A percentile compares a stretch with the other conserved stretches of the same genome.
phyloP scores from a whole-genome alignment of 352 stramenopile species.

The Phytophthora multivora region DNA sequence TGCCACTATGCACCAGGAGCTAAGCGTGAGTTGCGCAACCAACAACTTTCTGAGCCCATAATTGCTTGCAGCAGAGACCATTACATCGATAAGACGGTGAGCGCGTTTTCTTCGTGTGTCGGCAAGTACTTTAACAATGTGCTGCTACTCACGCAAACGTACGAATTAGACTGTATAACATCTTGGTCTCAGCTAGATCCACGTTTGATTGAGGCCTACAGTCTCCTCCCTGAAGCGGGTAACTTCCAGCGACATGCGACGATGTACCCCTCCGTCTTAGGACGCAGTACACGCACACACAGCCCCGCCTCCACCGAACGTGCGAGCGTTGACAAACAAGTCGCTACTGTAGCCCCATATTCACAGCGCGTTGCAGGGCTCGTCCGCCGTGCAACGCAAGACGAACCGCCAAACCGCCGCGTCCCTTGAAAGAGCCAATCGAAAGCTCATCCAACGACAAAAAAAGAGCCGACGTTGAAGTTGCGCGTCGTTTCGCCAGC shows the following conservation, averaged over 20 bases:
- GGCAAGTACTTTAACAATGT: too few species aligned
- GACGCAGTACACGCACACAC: not conserved
- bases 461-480: conserved; percentile 23
- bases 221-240: too few species aligned
- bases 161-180: not conserved
- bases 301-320: conserved; percentile 1
- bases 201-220: too few species aligned
- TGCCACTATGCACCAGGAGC: not conserved
- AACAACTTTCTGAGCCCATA: too few species aligned
- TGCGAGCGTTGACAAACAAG: not conserved
- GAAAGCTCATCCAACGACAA: not conserved
- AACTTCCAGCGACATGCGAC: conserved; percentile 1
- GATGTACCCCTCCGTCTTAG: not conserved
- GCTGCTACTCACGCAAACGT: too few species aligned
- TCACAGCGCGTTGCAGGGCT: not conserved
- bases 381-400: not conserved
- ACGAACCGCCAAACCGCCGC: not conserved
- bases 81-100: too few species aligned
- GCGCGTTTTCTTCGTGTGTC: too few species aligned
- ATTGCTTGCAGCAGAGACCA: too few species aligned
- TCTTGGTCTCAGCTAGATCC: not conserved
- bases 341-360: not conserved
- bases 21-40: not conserved
- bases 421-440: not conserved
- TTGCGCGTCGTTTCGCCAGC: conserved; percentile 4